phyloP scores from a whole-genome alignment of 2,329 filamentous ascomycete genomes.

The Colletotrichum caudatum region DNA sequence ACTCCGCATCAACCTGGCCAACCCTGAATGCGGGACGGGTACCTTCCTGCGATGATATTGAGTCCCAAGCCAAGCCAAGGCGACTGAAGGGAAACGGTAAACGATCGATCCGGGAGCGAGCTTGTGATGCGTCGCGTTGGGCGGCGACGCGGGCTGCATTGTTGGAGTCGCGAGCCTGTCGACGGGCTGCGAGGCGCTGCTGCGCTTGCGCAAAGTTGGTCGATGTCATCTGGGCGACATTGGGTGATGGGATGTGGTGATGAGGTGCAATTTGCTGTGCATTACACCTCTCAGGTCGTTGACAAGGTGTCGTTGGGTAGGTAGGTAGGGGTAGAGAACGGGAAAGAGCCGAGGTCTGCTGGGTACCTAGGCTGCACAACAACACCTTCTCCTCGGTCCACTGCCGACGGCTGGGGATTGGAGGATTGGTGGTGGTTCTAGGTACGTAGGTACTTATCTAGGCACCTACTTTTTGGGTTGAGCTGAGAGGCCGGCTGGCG shows the following conservation, averaged over 20 bases:
- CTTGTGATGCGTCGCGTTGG: constrained; percentile 64
- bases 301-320: constrained; percentile 7
- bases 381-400: background rate
- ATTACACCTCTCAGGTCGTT: constrained; percentile 29
- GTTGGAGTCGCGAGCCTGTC: constrained; percentile 78
- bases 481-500: constrained; percentile 22
- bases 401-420: constrained; percentile 13
- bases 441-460: background rate
- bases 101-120: constrained; percentile 66
- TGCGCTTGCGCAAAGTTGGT: constrained; percentile 89
- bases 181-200: constrained; percentile 84
- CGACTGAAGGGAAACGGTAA: constrained; percentile 73
- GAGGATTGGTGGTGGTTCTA: constrained; percentile 7
- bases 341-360: constrained; percentile 35
- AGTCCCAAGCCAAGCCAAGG: constrained; percentile 74
- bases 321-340: constrained; percentile 7
- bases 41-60: constrained; percentile 78
- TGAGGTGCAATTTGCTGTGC: constrained; percentile 28
- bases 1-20: constrained; percentile 94
- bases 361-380: background rate
- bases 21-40: constrained; percentile 90
- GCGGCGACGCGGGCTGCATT: constrained; percentile 67
- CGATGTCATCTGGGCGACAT: constrained; percentile 60
- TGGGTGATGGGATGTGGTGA: constrained; percentile 33
- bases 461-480: too few species aligned